Conservation (phyloP, 257 asterid genomes). For the Euphrasia confusa region DNA sequence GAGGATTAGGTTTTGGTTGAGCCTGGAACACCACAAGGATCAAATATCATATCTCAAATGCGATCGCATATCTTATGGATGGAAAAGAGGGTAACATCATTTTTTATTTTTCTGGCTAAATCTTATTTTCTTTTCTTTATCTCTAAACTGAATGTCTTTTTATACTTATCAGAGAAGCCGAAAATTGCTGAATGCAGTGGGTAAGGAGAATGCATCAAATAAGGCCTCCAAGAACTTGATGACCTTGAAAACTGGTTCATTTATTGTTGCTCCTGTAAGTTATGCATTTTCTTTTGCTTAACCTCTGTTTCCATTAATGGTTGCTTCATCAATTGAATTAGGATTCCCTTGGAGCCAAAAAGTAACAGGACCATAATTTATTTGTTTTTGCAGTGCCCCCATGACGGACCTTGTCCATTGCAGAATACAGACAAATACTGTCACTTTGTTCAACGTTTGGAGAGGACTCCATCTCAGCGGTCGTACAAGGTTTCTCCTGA, state of each 20-base stretch:
- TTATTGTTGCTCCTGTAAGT: slow-evolving; percentile 88
- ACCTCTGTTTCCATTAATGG: slow-evolving; percentile 7
- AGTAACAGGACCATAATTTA: slow-evolving; percentile 5
- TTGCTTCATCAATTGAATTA: slow-evolving; percentile 11
- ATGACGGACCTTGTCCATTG: slow-evolving; percentile 92
- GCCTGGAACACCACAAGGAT: slow-evolving; percentile 99
- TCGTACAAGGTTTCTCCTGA: slow-evolving; percentile 57
- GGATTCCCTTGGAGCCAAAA: slow-evolving; percentile 10
- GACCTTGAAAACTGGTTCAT: slow-evolving; percentile 71
- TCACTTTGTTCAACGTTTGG: slow-evolving; percentile 92
- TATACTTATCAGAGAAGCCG: slow-evolving; percentile 52
- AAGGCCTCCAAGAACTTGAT: slow-evolving; percentile 49
- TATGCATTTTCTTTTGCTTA: slow-evolving; percentile 22
- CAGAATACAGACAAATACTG: slow-evolving; percentile 78
- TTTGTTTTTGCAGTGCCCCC: slow-evolving; percentile 72
- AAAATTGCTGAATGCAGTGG: slow-evolving; percentile 43
- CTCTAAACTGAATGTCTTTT: slow-evolving; percentile 24
- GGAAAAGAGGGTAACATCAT: slow-evolving; percentile 75
- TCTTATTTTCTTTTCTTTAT: slow-evolving; percentile 14
- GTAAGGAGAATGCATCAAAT: slow-evolving; percentile 46
- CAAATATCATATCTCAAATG: slow-evolving; percentile 84
- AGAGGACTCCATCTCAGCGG: slow-evolving; percentile 89
- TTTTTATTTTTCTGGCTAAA: slow-evolving; percentile 16
- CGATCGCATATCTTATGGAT: slow-evolving; percentile 93
- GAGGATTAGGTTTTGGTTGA: slow-evolving; percentile 74